phyloP scores from a whole-genome alignment of 345 rosid genomes.

The Gossypioides kirkii region DNA sequence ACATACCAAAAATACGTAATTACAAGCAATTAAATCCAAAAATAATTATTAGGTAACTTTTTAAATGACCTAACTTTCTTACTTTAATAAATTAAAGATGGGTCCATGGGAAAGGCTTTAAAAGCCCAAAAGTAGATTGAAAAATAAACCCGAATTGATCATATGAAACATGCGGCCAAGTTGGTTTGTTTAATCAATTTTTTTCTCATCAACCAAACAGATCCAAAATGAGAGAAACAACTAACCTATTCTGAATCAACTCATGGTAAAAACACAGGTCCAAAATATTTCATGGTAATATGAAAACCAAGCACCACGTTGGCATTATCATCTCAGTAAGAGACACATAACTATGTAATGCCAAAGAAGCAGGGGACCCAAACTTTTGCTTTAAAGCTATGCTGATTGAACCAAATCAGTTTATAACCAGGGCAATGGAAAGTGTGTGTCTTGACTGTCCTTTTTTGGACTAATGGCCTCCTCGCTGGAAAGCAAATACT shows the following conservation, averaged over 20 bases:
- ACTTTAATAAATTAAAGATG: too few species aligned
- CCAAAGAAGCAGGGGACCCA: neutral
- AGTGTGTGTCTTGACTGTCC: neutral
- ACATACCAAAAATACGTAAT: too few species aligned
- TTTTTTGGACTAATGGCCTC: slow-evolving; percentile 12
- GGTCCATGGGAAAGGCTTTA: neutral
- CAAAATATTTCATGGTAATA: too few species aligned
- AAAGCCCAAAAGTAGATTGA: neutral
- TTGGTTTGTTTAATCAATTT: neutral
- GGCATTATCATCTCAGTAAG: too few species aligned
- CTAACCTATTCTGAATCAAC: neutral
- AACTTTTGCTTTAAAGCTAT: neutral
- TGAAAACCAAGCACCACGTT: neutral
- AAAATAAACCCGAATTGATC: neutral
- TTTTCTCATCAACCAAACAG: too few species aligned
- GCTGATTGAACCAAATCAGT: neutral
- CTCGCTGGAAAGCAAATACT: slow-evolving; percentile 24
- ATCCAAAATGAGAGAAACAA: neutral
- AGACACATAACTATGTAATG: neutral
- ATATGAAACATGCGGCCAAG: neutral
- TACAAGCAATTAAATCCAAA: too few species aligned
- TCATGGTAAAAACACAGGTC: neutral
- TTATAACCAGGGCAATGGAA: neutral
- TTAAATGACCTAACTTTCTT: too few species aligned
- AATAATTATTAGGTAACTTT: too few species aligned